A percentile compares a stretch with the other conserved stretches of the same genome.
Evolutionary conservation across 352 stramenopile species (phyloP).

Genomic region (Pythium phragmiticola): DNA sequence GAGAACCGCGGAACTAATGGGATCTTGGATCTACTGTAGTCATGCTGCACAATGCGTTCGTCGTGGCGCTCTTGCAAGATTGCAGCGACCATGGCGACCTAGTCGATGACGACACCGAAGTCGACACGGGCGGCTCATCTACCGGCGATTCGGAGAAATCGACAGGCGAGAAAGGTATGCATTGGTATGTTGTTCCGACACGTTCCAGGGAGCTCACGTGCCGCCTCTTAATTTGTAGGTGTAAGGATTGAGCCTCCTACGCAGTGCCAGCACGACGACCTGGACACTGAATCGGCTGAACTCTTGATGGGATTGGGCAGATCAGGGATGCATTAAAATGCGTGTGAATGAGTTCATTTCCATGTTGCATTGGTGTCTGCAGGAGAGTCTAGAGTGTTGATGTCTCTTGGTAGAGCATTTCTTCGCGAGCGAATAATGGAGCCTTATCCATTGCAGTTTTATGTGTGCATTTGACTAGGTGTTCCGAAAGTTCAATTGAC

Average conservation of each 20-base stretch:
- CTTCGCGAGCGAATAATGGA: too few species aligned
- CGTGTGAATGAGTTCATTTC: too few species aligned
- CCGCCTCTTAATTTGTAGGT: background rate
- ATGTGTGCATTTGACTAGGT: too few species aligned
- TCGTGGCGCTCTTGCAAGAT: constrained; percentile 52
- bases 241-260: constrained; percentile 21
- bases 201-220: background rate
- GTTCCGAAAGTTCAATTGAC: too few species aligned
- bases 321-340: background rate
- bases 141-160: constrained; percentile 12
- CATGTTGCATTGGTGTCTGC: too few species aligned
- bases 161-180: constrained; percentile 35
- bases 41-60: constrained; percentile 62
- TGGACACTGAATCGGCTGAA: constrained; percentile 51
- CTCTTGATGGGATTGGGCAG: constrained; percentile 58
- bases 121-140: constrained; percentile 13
- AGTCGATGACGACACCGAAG: constrained; percentile 6
- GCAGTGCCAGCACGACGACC: constrained; percentile 17
- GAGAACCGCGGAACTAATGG: background rate
- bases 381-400: too few species aligned
- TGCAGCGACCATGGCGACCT: constrained; percentile 14
- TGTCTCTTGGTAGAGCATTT: too few species aligned
- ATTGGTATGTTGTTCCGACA: background rate
- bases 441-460: too few species aligned
- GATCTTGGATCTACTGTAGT: constrained; percentile 10